A percentile compares a stretch with the other conserved stretches of the same genome.
phyloP scores from a whole-genome alignment of 148 eudicot genomes.

The Cornus suecica region DNA sequence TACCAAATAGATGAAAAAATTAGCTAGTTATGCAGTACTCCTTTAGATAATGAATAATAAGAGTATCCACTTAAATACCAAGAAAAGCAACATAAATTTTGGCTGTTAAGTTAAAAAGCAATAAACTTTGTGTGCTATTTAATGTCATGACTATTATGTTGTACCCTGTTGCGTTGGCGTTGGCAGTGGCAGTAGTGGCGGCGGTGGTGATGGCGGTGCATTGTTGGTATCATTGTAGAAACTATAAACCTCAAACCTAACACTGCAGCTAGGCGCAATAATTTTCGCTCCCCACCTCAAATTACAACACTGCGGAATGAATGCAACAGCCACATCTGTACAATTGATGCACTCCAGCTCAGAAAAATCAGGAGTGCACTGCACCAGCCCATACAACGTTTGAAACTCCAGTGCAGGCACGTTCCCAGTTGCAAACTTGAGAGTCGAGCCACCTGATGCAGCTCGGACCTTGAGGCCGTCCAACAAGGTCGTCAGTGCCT shows the following conservation, averaged over 20 bases:
- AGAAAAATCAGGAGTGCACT: conserved; percentile 28
- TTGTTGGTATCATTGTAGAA: conserved; percentile 1
- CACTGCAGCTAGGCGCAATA: conserved; percentile 18
- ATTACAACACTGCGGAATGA: background rate
- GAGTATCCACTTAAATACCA: too few relatives aligned
- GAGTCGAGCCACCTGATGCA: background rate
- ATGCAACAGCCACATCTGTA: background rate
- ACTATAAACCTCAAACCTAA: conserved; percentile 11
- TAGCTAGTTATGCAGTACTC: too few relatives aligned
- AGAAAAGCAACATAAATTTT: background rate
- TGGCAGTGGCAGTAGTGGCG: background rate
- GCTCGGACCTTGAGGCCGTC: conserved; percentile 6
- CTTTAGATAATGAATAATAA: too few relatives aligned
- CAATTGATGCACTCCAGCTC: conserved; percentile 15
- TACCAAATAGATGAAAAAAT: background rate
- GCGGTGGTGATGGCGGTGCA: background rate
- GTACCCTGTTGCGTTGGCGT: background rate
- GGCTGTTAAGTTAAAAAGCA: too few relatives aligned
- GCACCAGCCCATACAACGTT: conserved; percentile 6
- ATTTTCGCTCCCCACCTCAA: background rate
- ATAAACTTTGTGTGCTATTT: too few relatives aligned
- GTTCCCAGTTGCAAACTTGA: conserved; percentile 15
- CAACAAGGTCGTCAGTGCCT: background rate
- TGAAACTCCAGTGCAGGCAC: background rate
- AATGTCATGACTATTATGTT: background rate